Conservation (phyloP, 331 rosid genomes). For the Malus hybrid region DNA sequence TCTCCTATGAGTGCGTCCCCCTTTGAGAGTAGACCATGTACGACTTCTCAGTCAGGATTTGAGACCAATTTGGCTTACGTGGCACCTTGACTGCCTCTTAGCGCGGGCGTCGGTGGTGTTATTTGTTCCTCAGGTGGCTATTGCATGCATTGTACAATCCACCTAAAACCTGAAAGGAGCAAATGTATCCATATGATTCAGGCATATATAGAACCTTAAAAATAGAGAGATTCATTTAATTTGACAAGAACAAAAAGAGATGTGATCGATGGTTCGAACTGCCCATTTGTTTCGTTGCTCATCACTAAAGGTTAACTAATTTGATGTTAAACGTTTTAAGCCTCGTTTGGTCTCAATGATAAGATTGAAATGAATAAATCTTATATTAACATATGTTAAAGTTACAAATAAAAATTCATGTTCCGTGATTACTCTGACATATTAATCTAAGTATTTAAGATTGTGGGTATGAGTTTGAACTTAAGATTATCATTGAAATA, state of each 20-base stretch:
- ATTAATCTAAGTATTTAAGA: too few relatives aligned
- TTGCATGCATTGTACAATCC: not conserved
- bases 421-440: not conserved
- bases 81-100: not conserved
- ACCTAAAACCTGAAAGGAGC: not conserved
- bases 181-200: too few relatives aligned
- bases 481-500: too few relatives aligned
- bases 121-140: not conserved
- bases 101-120: not conserved
- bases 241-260: not conserved
- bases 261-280: not conserved
- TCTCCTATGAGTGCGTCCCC: not conserved
- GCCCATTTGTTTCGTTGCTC: not conserved
- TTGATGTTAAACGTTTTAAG: too few relatives aligned
- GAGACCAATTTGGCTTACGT: slow-evolving; percentile 8
- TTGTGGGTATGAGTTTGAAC: not conserved
- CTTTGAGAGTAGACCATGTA: not conserved
- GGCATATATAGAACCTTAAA: not conserved
- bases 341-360: too few relatives aligned
- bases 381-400: too few relatives aligned
- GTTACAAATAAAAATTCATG: too few relatives aligned
- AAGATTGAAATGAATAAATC: not conserved
- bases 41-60: slow-evolving; percentile 2
- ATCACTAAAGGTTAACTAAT: not conserved
- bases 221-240: not conserved